Base-by-base conservation (phyloP, 1,284 basidiomycete genomes). In the Trichosporon faecale region DNA sequence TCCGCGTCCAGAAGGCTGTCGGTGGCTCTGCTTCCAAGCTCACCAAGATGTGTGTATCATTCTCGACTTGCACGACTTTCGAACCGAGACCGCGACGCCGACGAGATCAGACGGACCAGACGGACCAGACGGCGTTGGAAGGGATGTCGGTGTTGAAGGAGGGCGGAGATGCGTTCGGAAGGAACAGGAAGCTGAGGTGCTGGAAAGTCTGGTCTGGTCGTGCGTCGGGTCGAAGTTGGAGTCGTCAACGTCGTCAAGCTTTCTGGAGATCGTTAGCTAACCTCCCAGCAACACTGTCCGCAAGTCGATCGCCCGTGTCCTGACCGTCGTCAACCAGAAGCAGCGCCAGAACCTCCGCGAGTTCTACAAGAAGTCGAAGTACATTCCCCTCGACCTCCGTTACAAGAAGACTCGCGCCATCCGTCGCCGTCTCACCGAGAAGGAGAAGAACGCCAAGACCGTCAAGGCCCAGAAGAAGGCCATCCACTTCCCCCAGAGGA, bases 241-340 rank as follows among this genome's bases (percentile, higher is more conserved):
- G 60, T 68, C 74, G 21, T 40, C 37, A 40, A 14, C 14, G 18
- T 21, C 21, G 21, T 25, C 49, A 25, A 52, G 49, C 49, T 46
- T 2, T 25, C n/a, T 25, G 7, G 16, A 11, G 2, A 7, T n/a
- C 8, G 18, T 7, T 29, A 31, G 70, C 68, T 71, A 57, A 65
- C 46, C 7, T 23, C 16, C 72, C 81, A 99, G 96, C 86, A 91
- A 92, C 86, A 89, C 93, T 78, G 93, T 98, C 85, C 95, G 97
- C 88, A 99, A 99, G 88, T 96, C 94, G 77, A 95, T 99, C 82
- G 97, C 97, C 75, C 94, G 97, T 73, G 96, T 99, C 76, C 86
- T 98, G 86, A 99, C 97, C 66, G 95, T 99, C 79, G 96, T 92
- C 88, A 98, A 98, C 91, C 91, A 94, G 85, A 99, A 99, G 88